Evolutionary conservation across 2,329 filamentous ascomycete species (phyloP).

Genomic region (Rhynchosporium graminicola): DNA sequence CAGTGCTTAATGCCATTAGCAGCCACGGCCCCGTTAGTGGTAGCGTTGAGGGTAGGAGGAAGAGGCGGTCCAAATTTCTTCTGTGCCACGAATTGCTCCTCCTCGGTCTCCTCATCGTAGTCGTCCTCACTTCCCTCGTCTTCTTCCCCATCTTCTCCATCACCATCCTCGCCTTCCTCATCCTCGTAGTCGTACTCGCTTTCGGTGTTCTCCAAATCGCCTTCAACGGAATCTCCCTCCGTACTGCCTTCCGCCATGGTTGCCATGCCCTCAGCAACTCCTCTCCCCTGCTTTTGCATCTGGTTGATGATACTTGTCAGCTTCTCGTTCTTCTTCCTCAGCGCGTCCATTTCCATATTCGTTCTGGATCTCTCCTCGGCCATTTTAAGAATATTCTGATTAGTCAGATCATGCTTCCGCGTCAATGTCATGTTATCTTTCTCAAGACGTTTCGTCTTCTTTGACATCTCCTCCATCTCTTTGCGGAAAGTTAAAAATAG

Average conservation of each 20-base stretch:
- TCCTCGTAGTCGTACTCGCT: conserved; percentile 67
- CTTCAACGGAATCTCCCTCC: conserved; percentile 58
- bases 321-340: conserved; percentile 78
- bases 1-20: conserved; percentile 39
- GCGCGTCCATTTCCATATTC: conserved; percentile 74
- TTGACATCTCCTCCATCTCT: conserved; percentile 99
- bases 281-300: conserved; percentile 93
- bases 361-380: conserved; percentile 84
- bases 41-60: conserved; percentile 35
- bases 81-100: conserved; percentile 39
- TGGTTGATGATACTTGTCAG: conserved; percentile 92
- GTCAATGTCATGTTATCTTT: conserved; percentile 93
- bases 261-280: conserved; percentile 65
- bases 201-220: conserved; percentile 55
- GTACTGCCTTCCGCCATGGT: conserved; percentile 58
- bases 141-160: conserved; percentile 50
- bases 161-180: conserved; percentile 61
- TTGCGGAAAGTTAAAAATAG: conserved; percentile 95
- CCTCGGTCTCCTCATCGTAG: conserved; percentile 48
- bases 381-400: conserved; percentile 95
- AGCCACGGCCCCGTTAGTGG: conserved; percentile 32
- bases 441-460: conserved; percentile 95
- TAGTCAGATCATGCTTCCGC: conserved; percentile 89
- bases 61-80: conserved; percentile 40
- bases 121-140: conserved; percentile 60